Conservation (phyloP, 106 monocot species). For the Vanilla planifolia region DNA sequence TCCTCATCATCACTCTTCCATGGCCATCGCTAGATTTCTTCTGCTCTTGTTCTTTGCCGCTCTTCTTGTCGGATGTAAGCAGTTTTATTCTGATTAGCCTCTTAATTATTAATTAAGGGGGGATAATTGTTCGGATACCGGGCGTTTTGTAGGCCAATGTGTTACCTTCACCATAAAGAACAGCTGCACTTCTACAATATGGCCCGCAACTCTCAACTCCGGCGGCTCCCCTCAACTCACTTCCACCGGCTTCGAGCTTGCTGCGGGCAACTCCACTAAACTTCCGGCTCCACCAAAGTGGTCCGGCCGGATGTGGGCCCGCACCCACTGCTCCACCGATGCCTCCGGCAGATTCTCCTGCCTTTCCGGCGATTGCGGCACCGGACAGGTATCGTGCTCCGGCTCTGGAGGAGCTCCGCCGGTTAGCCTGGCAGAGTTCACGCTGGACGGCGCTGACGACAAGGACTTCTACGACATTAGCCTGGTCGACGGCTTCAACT, state of each 20-base stretch:
- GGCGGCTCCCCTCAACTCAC: conserved; percentile 3
- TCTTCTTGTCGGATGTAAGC: no score
- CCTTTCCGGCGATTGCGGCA: conserved; percentile 20
- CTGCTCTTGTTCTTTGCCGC: no score
- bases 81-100: no score
- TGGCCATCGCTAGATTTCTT: no score
- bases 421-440: conserved; percentile 40
- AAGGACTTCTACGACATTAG: conserved; percentile 48
- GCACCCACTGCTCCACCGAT: conserved; percentile 23
- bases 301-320: conserved; percentile 41
- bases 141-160: no score
- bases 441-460: conserved; percentile 14
- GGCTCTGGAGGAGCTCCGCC: conserved; percentile 23
- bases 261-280: neutral
- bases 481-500: conserved; percentile 50
- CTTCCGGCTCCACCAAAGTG: conserved; percentile 15
- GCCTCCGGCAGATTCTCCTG: conserved; percentile 25
- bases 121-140: no score
- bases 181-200: conserved; percentile 30
- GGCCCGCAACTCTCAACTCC: conserved; percentile 34
- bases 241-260: conserved; percentile 30
- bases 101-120: no score
- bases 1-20: no score
- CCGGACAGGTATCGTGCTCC: conserved; percentile 19
- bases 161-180: conserved; percentile 31